Conservation (phyloP, 2,329 filamentous ascomycete species). For the Chrysosporium keratinophilum region DNA sequence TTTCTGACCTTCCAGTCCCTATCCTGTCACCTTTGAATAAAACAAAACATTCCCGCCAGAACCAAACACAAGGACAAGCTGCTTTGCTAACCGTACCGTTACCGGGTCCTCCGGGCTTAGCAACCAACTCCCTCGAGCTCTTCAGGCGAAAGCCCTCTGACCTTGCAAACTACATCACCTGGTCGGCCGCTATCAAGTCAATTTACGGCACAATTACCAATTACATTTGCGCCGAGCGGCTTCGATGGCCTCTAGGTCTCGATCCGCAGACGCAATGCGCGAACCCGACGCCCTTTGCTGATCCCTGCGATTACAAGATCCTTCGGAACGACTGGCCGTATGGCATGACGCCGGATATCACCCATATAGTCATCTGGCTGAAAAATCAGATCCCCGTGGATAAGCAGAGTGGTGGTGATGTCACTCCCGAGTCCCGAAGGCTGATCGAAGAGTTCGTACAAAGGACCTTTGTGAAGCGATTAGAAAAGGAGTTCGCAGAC, state of each 20-base stretch:
- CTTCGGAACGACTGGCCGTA: conserved; percentile 57
- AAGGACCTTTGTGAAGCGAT: conserved; percentile 39
- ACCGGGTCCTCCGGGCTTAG: too few relatives aligned
- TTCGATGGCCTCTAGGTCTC: conserved; percentile 40
- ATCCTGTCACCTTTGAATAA: neutral
- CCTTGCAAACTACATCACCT: conserved; percentile 49
- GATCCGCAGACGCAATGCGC: conserved; percentile 20
- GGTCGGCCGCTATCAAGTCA: conserved; percentile 46
- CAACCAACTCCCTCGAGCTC: conserved; percentile 44
- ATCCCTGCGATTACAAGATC: conserved; percentile 46
- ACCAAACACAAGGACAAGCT: neutral
- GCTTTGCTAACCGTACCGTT: conserved; percentile 10
- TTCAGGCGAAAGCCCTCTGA: conserved; percentile 51
- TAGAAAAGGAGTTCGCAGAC: conserved; percentile 29
- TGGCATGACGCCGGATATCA: conserved; percentile 44
- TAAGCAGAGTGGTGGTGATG: conserved; percentile 35
- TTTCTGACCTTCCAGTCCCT: conserved; percentile 22
- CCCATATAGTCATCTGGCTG: conserved; percentile 49
- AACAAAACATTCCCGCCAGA: neutral
- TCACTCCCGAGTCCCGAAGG: conserved; percentile 41
- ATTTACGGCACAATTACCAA: conserved; percentile 47
- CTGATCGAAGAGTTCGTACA: conserved; percentile 43
- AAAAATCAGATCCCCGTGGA: conserved; percentile 42
- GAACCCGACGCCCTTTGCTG: conserved; percentile 44
- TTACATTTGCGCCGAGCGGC: conserved; percentile 46